A percentile compares a stretch with the other conserved stretches of the same genome.
Evolutionary conservation across 2,329 filamentous ascomycete species (phyloP).

Genomic region (Beauveria bassiana): DNA sequence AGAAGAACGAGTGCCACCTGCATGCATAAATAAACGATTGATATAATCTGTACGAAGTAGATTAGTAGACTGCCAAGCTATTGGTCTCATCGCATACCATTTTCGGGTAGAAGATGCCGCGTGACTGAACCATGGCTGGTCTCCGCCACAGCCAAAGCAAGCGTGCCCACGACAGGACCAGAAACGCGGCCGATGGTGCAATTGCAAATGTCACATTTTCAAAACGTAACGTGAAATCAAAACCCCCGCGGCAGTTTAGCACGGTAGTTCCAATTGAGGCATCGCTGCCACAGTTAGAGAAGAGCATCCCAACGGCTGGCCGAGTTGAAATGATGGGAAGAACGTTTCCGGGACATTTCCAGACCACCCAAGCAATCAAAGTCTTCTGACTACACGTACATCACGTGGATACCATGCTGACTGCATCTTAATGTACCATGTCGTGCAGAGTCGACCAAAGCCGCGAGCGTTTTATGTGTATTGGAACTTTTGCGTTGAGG

Average conservation of each 20-base stretch:
- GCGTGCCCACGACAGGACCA: not conserved
- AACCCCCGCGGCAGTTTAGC: not conserved
- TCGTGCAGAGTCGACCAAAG: too few relatives aligned
- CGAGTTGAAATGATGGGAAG: too few relatives aligned
- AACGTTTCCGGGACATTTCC: too few relatives aligned
- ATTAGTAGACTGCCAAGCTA: not conserved
- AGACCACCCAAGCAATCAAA: too few relatives aligned
- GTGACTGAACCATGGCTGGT: not conserved
- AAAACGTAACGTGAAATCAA: conserved; percentile 1
- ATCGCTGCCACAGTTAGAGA: too few relatives aligned
- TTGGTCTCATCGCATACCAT: not conserved
- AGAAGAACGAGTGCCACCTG: not conserved
- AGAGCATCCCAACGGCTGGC: too few relatives aligned
- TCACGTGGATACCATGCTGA: too few relatives aligned
- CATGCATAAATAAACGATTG: not conserved
- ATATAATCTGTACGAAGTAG: not conserved
- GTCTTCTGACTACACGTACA: too few relatives aligned
- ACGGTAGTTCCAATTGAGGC: too few relatives aligned
- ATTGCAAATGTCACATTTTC: not conserved
- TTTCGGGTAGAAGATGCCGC: not conserved
- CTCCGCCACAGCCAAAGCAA: not conserved
- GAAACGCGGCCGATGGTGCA: not conserved
- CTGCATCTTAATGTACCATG: too few relatives aligned
- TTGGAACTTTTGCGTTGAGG: too few relatives aligned
- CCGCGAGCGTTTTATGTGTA: too few relatives aligned